These are phyloP conservation scores for Candida glucosophila DNA, from an alignment of 1,139 yeast genomes.

Conservation along the genomic window DNA sequence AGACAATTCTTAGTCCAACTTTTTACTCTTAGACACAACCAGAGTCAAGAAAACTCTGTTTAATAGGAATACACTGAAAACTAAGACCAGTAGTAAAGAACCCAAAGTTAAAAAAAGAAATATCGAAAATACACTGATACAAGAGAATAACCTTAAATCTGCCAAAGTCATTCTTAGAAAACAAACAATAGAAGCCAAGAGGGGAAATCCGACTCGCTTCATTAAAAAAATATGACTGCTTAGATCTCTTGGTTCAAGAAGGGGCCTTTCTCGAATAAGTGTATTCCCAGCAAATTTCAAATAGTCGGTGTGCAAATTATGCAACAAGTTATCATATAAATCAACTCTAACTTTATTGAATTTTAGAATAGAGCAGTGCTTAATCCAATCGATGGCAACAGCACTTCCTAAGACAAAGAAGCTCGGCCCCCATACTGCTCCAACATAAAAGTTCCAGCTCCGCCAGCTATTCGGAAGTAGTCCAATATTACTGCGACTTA, in stretches of 20 bases:
- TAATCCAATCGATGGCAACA: conserved; percentile 86
- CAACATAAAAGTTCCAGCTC: conserved; percentile 50
- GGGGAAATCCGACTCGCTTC: conserved; percentile 72
- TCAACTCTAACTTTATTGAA: conserved; percentile 74
- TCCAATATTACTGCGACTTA: conserved; percentile 33
- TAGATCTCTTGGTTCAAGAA: conserved; percentile 9
- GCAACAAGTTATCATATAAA: conserved; percentile 59
- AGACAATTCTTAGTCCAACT: no score
- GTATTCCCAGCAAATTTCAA: no score
- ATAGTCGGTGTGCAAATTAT: conserved; percentile 57
- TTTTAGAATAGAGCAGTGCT: conserved; percentile 80
- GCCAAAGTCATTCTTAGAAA: conserved; percentile 64
- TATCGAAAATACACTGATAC: no score
- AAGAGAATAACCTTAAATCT: conserved; percentile 27
- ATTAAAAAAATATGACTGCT: conserved; percentile 38
- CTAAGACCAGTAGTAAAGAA: no score
- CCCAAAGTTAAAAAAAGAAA: no score
- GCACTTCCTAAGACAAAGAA: conserved; percentile 81
- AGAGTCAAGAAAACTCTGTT: no score
- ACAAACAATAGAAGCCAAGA: conserved; percentile 66
- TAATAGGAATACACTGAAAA: no score
- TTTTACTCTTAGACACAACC: no score
- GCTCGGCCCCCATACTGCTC: conserved; percentile 76
- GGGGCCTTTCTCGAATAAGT: no score
- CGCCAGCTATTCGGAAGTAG: conserved; percentile 48